A percentile compares a stretch with the other conserved stretches of the same genome.
Evolutionary conservation across 768 basidiomycete genomes (phyloP).

Genomic region (Royoungia palumana): DNA sequence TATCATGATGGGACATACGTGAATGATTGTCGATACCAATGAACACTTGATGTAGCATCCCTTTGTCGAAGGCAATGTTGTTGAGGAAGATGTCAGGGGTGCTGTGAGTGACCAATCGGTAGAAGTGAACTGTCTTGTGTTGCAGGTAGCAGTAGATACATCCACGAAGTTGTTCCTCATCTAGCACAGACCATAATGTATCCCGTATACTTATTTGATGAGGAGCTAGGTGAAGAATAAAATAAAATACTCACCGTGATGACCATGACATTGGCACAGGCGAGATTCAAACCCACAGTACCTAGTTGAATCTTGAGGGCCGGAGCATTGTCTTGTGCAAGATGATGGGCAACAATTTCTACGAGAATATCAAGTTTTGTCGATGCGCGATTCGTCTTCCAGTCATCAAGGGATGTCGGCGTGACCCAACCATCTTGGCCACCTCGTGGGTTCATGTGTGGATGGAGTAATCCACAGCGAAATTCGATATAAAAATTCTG

Average conservation of each 20-base stretch:
- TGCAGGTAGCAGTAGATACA: constrained; percentile 14
- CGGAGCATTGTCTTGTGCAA: not conserved
- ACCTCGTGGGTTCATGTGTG: not conserved
- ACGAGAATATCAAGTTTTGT: not conserved
- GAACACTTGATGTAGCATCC: not conserved
- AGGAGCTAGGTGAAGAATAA: no score
- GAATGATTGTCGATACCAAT: not conserved
- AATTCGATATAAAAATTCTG: constrained; percentile 7
- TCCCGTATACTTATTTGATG: no score
- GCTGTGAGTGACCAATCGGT: constrained; percentile 4
- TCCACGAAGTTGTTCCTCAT: constrained; percentile 17
- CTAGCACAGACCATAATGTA: constrained; percentile 19
- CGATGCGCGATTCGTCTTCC: no score
- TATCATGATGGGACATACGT: no score
- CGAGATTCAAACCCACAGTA: constrained; percentile 10
- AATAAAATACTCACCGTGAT: not conserved
- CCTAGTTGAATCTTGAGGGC: no score
- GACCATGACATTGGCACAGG: constrained; percentile 11
- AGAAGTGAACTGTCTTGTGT: constrained; percentile 15
- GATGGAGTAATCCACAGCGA: not conserved
- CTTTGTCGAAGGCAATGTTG: constrained; percentile 21
- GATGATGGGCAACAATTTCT: not conserved
- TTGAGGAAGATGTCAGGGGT: constrained; percentile 22
- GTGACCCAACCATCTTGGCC: no score
- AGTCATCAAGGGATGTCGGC: not conserved